Conservation (phyloP, 257 asterid genomes). For the Solanum sejunctum region DNA sequence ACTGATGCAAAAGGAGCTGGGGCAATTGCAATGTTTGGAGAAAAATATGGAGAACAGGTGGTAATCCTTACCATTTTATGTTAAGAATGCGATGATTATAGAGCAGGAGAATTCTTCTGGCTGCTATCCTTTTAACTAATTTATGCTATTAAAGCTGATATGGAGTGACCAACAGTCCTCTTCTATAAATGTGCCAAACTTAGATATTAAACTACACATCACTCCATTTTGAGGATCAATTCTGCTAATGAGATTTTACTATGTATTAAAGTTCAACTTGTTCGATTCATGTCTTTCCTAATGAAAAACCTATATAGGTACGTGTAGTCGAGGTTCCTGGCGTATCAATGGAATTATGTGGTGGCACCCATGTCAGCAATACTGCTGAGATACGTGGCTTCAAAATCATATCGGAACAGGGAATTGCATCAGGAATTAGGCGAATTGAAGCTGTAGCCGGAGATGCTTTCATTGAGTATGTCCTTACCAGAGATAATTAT, state of each 20-base stretch:
- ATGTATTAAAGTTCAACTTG: background rate
- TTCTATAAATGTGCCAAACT: background rate
- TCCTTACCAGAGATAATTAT: constrained; percentile 70
- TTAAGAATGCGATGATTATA: background rate
- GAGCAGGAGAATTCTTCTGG: background rate
- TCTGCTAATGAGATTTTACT: background rate
- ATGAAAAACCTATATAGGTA: constrained; percentile 33
- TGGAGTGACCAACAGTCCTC: background rate
- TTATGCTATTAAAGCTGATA: background rate
- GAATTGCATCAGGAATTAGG: constrained; percentile 76
- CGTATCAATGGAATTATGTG: constrained; percentile 91
- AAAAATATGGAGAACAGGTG: constrained; percentile 94
- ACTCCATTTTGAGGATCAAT: background rate
- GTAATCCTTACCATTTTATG: background rate
- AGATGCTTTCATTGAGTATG: constrained; percentile 81
- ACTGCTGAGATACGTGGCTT: constrained; percentile 87
- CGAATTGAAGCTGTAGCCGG: constrained; percentile 98
- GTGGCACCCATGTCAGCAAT: constrained; percentile 80
- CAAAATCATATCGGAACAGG: constrained; percentile 78
- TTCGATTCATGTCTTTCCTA: background rate
- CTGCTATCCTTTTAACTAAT: background rate
- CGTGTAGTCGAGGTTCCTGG: constrained; percentile 97
- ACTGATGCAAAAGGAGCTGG: constrained; percentile 89
- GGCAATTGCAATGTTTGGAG: constrained; percentile 96
- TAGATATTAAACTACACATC: background rate